phyloP scores from a whole-genome alignment of 176 grass and related monocot species.

The Oryza longistaminata region DNA sequence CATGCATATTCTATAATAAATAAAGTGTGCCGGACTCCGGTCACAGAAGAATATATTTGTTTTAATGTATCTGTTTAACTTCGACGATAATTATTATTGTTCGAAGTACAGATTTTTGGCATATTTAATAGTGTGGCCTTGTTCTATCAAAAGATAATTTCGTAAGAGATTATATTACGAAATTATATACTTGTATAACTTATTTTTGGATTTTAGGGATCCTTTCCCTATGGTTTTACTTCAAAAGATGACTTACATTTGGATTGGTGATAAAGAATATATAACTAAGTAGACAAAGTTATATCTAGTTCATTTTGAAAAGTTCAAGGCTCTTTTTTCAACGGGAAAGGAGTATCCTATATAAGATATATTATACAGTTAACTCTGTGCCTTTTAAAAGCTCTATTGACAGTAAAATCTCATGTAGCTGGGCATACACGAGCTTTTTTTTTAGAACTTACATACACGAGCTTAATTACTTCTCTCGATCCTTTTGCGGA shows the following conservation, averaged over 20 bases:
- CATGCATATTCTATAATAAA: neutral
- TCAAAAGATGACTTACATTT: neutral
- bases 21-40: too few species aligned
- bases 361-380: neutral
- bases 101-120: neutral
- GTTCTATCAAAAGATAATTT: neutral
- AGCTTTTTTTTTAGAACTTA: too few species aligned
- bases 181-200: neutral
- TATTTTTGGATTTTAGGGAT: neutral
- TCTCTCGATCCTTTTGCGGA: too few species aligned
- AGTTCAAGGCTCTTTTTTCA: neutral
- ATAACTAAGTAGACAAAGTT: neutral
- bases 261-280: neutral
- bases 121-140: neutral
- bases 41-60: too few species aligned
- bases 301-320: neutral
- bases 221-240: neutral
- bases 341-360: neutral
- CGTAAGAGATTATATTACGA: neutral
- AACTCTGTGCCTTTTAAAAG: neutral
- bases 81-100: neutral
- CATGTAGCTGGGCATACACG: too few species aligned
- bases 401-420: neutral
- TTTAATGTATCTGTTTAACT: too few species aligned
- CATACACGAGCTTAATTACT: too few species aligned